Base-by-base conservation (phyloP, 2,329 filamentous ascomycete genomes). In the Paecilomyces sp. region DNA sequence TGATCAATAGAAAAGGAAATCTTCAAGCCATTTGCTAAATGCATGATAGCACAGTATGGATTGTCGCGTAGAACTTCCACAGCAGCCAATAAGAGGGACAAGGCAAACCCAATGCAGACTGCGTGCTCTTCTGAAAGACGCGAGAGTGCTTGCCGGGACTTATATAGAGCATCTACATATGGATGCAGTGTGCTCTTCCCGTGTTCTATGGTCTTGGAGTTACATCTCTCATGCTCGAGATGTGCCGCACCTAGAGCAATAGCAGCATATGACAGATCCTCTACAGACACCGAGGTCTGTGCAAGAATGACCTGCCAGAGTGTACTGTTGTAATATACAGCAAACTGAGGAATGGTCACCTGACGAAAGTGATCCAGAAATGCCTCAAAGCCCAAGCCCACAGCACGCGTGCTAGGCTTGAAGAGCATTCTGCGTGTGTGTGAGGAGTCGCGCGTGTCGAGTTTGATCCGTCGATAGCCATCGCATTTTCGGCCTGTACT, bases 401-500 rank as follows among this genome's bases (percentile, higher is more conserved):
- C 25, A 28, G 25, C 25, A 28, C 6, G 3, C 25, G 3, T 28
- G 25, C 25, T 1, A 28, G 25, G 25, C 3, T 28, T 28, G 25
- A 28, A 28, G 6, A 28, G 25, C 3, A 28, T 28, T 28, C 25
- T 28, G 1, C 2, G 25, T 28, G 25, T 28, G 25, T 28, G 25
- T 28, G 25, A 28, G 6, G 25, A 28, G 25, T 28, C 25, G 6
- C 3, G 25, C 25, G 59, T 28, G 33, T 60, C 6, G 41, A 55
- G 6, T n/a, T 30, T 24, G 28, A 11, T 15, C 9, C 55, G 30
- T 31, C 31, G 12, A 55, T 75, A 75, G 33, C 73, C 73, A 57
- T 74, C 72, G 57, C 74, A 75, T 56, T 66, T 74, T 33, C 73
- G 69, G 24, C 73, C 73, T 5, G 72, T 72, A 54, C 69, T 71